Conservation (phyloP, 176 grass and related monocot genomes). For the Oryza punctata region DNA sequence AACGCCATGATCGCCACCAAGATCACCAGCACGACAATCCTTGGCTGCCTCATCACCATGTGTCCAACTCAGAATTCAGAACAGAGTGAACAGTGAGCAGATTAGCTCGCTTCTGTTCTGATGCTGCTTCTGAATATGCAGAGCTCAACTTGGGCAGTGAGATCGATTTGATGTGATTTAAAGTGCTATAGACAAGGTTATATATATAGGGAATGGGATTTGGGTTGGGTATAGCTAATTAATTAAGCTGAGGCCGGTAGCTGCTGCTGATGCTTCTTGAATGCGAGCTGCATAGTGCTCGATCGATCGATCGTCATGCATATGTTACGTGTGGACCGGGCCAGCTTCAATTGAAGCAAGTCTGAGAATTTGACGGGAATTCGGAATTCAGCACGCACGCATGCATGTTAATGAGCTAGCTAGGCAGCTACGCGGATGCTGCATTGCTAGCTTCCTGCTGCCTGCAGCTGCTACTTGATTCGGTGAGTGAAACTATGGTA, state of each 20-base stretch:
- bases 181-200: neutral
- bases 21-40: neutral
- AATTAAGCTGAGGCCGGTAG: neutral
- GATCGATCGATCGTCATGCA: neutral
- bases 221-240: neutral
- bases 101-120: neutral
- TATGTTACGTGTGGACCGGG: slow-evolving; percentile 37
- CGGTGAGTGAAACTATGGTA: neutral
- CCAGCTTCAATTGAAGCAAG: neutral
- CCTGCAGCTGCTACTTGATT: neutral
- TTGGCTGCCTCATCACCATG: neutral
- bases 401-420: neutral
- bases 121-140: neutral
- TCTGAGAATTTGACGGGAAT: slow-evolving; percentile 21
- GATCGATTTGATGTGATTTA: neutral
- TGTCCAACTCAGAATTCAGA: neutral
- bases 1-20: slow-evolving; percentile 14
- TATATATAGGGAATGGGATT: neutral
- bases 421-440: slow-evolving; percentile 19
- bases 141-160: neutral
- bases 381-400: slow-evolving; percentile 15
- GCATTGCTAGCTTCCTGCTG: neutral
- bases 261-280: neutral
- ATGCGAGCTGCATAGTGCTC: neutral
- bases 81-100: neutral